Base-by-base conservation (phyloP, 2,329 filamentous ascomycete species). In the Leptographium procerum region DNA sequence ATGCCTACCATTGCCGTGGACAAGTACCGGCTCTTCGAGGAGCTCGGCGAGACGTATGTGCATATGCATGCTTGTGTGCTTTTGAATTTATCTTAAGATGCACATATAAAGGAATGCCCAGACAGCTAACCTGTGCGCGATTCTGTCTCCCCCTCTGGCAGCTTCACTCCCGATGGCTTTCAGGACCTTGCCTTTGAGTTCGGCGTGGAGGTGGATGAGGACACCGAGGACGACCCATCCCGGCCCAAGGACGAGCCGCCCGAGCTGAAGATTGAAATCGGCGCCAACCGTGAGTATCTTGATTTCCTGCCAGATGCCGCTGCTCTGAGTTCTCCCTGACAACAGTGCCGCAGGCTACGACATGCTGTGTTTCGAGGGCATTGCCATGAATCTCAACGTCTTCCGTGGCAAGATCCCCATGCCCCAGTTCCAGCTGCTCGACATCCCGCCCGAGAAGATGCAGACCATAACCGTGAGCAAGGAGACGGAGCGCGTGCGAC, bases 161-260 rank as follows among this genome's bases (percentile, higher is more conserved):
- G 88, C 65, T 92, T 89, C 73, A 96, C 92, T 58, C 94, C 89
- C 63, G 84, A 95, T 67, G 89, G 95, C 69, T 99, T 99, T 70
- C 94, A 99, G 73, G 88, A 95, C 69, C 80, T 99, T 66, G 97
- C 94, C 75, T 99, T 99, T 81, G 92, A 99, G 69, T 99, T 96
- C 70, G 91, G 91, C 61, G 95, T 99, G 70, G 94, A 99, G 74
- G 83, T 99, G 66, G 94, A 99, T 76, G 92, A 97, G 77, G 94
- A 99, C 72, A 94, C 89, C 55, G 87, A 89, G 65, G 80, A 89
- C 67, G 79, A 83, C 59, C 67, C 68, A 43, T 84, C 89, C 64
- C 80, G 89, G 52, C 88, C 88, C 70, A 83, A 86, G 65, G 88
- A 95, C 73, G 89, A 95, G 74, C 84, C 89, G 56, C 87, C 94